phyloP scores from a whole-genome alignment of 129 eudicot genomes.

The Flaveria robusta region DNA sequence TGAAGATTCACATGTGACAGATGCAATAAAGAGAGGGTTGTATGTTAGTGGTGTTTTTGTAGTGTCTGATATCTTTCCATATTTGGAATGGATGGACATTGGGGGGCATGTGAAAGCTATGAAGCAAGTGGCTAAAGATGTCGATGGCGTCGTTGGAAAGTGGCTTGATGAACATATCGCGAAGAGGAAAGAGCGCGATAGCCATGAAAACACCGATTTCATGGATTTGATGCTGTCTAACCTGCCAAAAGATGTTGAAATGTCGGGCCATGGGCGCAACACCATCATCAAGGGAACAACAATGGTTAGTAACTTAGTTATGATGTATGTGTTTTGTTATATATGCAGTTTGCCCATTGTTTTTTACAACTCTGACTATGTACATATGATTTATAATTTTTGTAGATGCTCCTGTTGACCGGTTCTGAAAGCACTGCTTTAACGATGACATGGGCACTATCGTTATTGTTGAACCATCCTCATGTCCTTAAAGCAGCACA shows the following conservation, averaged over 20 bases:
- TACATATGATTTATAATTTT: not conserved
- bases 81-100: slow-evolving; percentile 58
- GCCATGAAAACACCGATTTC: slow-evolving; percentile 32
- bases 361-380: no score
- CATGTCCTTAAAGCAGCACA: slow-evolving; percentile 30
- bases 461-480: slow-evolving; percentile 47
- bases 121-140: slow-evolving; percentile 39
- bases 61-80: slow-evolving; percentile 51
- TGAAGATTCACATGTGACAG: slow-evolving; percentile 30
- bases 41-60: slow-evolving; percentile 51
- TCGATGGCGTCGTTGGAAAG: slow-evolving; percentile 33
- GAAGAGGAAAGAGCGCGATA: slow-evolving; percentile 15
- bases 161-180: slow-evolving; percentile 47
- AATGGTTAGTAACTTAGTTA: slow-evolving; percentile 27
- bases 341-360: no score
- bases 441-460: slow-evolving; percentile 53
- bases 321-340: no score
- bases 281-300: slow-evolving; percentile 56
- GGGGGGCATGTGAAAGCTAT: slow-evolving; percentile 51
- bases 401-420: slow-evolving; percentile 48
- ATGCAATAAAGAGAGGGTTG: slow-evolving; percentile 42
- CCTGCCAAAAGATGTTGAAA: slow-evolving; percentile 30
- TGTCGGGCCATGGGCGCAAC: slow-evolving; percentile 28
- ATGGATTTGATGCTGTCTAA: slow-evolving; percentile 51
- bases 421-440: slow-evolving; percentile 59